Evolutionary conservation across 2,329 filamentous ascomycete genomes (phyloP).

Genomic region (Trichoderma sp.): DNA sequence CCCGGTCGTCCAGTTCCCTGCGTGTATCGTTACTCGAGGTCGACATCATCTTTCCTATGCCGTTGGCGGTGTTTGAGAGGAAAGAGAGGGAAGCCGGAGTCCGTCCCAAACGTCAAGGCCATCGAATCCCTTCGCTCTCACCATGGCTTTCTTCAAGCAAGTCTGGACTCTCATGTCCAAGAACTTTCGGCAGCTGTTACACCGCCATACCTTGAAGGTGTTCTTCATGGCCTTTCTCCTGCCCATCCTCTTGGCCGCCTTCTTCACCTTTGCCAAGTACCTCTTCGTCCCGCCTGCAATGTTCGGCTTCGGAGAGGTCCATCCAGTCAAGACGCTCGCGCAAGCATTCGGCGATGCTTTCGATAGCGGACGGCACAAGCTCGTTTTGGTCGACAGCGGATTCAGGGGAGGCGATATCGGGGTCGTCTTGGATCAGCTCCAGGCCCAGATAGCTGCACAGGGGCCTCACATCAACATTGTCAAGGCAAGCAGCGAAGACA

Average conservation of each 20-base stretch:
- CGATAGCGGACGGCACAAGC: slow-evolving; percentile 61
- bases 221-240: slow-evolving; percentile 61
- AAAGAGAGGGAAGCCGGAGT: not conserved
- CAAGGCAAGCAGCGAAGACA: slow-evolving; percentile 56
- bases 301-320: slow-evolving; percentile 69
- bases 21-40: not conserved
- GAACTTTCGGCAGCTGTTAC: slow-evolving; percentile 61
- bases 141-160: slow-evolving; percentile 59
- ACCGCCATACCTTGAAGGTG: slow-evolving; percentile 56
- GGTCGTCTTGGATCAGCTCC: slow-evolving; percentile 65
- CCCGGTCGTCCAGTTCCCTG: not conserved
- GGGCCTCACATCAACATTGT: slow-evolving; percentile 58
- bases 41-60: not conserved
- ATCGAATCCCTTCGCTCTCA: not conserved
- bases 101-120: not conserved
- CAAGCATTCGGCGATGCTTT: slow-evolving; percentile 63
- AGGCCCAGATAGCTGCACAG: slow-evolving; percentile 56
- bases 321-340: slow-evolving; percentile 63
- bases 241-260: slow-evolving; percentile 59
- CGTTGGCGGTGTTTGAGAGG: not conserved
- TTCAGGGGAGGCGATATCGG: slow-evolving; percentile 70
- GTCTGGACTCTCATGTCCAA: slow-evolving; percentile 64
- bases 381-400: slow-evolving; percentile 80
- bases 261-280: slow-evolving; percentile 74
- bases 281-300: slow-evolving; percentile 77